These are phyloP conservation scores for Trichoderma sp. DNA, from an alignment of 2,329 filamentous ascomycete species.

Conservation along the genomic window DNA sequence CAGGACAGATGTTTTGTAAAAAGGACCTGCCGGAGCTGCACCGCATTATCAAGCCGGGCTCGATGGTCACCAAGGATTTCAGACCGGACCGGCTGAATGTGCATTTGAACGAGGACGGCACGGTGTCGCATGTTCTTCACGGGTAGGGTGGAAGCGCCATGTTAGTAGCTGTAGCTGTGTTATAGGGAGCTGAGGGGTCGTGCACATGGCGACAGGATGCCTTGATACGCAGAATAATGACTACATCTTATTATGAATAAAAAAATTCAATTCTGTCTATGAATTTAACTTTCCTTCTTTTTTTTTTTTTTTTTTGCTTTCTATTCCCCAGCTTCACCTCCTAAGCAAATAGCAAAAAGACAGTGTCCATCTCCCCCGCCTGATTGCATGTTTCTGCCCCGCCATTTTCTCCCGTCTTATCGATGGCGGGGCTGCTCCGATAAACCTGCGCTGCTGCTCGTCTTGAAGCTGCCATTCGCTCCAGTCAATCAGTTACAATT, in stretches of 20 bases:
- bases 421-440: constrained; percentile 16
- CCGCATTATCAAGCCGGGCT: constrained; percentile 55
- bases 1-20: constrained; percentile 55
- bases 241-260: not conserved
- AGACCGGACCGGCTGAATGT: constrained; percentile 55
- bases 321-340: not conserved
- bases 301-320: not conserved
- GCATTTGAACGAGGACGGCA: constrained; percentile 57
- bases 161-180: not conserved
- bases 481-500: not conserved
- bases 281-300: not conserved
- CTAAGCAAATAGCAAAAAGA: not conserved
- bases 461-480: not conserved
- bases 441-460: not conserved
- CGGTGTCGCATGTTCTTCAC: constrained; percentile 56
- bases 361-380: not conserved
- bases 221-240: not conserved
- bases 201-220: not conserved
- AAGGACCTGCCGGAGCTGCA: constrained; percentile 55
- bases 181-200: not conserved
- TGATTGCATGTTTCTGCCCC: constrained; percentile 27
- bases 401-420: constrained; percentile 23
- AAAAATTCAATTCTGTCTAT: not conserved
- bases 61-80: constrained; percentile 58
- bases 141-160: constrained; percentile 36